These are phyloP conservation scores for Pelargonium cotyledonis DNA, from an alignment of 441 rosid species.

Conservation along the genomic window DNA sequence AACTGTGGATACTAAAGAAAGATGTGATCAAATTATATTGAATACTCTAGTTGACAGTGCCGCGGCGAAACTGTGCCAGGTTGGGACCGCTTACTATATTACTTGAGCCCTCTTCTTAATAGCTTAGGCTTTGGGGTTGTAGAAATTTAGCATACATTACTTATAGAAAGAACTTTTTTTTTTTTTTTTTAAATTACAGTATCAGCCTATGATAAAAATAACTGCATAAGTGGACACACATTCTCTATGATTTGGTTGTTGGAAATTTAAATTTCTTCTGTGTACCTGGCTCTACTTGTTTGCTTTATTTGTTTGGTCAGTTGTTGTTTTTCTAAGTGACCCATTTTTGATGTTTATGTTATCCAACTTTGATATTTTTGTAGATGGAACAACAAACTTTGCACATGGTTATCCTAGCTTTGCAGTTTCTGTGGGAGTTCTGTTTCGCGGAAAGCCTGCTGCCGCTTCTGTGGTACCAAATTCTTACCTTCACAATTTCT, in stretches of 20 bases:
- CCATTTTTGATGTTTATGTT: slow-evolving; percentile 5
- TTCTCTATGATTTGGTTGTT: background rate
- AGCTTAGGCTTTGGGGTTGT: no score
- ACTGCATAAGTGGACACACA: background rate
- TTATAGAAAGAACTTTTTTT: no score
- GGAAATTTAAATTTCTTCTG: background rate
- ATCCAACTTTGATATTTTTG: slow-evolving; percentile 12
- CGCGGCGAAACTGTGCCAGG: no score
- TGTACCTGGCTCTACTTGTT: background rate
- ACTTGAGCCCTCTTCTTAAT: no score
- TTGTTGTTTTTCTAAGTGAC: slow-evolving; percentile 8
- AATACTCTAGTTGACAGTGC: background rate
- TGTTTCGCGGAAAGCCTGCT: slow-evolving; percentile 70
- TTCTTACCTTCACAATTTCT: slow-evolving; percentile 7
- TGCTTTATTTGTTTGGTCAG: slow-evolving; percentile 1
- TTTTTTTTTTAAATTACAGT: no score
- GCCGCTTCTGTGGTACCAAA: slow-evolving; percentile 82
- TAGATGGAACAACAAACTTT: slow-evolving; percentile 96
- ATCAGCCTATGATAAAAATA: background rate
- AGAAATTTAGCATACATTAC: no score
- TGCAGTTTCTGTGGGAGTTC: slow-evolving; percentile 91
- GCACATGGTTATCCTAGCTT: slow-evolving; percentile 96
- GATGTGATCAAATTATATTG: background rate
- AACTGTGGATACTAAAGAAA: background rate
- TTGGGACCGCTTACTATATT: no score